phyloP scores from a whole-genome alignment of 257 asterid species.

The Dorcoceras hygrometricum region DNA sequence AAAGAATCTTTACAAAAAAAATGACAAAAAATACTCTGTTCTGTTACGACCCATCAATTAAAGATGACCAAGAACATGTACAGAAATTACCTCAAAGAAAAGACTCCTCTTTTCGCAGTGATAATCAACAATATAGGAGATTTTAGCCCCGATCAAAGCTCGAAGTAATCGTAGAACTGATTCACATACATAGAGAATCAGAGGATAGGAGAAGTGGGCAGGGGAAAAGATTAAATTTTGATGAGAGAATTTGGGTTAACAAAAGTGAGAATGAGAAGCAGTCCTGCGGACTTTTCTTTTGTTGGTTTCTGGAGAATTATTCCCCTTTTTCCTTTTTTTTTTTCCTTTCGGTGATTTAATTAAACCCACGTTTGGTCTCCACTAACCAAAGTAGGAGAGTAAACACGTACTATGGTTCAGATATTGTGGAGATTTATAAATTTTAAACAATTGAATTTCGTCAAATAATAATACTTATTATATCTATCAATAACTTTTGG shows the following conservation, averaged over 20 bases:
- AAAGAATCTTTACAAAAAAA: neutral
- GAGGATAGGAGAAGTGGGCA: neutral
- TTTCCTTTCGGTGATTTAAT: neutral
- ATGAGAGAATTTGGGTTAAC: constrained; percentile 26
- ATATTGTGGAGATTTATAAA: too few species aligned
- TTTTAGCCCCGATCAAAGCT: constrained; percentile 26
- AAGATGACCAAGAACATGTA: constrained; percentile 15
- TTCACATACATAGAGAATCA: neutral
- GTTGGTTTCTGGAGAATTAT: constrained; percentile 27
- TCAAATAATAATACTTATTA: too few species aligned
- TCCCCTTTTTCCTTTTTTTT: neutral
- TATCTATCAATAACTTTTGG: too few species aligned
- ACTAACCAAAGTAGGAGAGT: neutral
- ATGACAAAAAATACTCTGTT: neutral
- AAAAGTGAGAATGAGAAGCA: constrained; percentile 26
- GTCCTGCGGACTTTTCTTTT: constrained; percentile 26
- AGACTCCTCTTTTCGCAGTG: constrained; percentile 20
- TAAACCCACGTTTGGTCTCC: neutral
- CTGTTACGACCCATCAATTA: constrained; percentile 16
- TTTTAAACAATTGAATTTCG: too few species aligned
- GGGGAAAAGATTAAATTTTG: constrained; percentile 13
- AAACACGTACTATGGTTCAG: neutral
- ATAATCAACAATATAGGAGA: neutral
- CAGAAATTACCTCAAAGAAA: constrained; percentile 22
- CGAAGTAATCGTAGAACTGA: constrained; percentile 21